Evolutionary conservation across 352 stramenopile species (phyloP).

Genomic region (Lagenidium giganteum): DNA sequence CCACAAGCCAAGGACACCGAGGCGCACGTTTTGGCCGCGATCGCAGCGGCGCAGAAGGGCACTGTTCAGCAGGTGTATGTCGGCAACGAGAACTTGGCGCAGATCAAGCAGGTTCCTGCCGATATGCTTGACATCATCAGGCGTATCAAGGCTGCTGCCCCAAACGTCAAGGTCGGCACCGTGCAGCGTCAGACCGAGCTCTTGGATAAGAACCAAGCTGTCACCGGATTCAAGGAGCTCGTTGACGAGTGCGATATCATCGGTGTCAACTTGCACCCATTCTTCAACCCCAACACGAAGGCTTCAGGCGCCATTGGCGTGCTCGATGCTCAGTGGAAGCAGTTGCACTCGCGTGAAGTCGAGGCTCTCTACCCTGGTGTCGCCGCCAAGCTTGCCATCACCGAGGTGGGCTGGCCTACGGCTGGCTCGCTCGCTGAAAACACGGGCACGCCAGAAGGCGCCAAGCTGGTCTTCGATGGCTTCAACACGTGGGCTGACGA

Average conservation of each 20-base stretch:
- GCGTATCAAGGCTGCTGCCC: constrained; percentile 25
- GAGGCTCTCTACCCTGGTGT: constrained; percentile 36
- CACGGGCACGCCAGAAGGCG: constrained; percentile 28
- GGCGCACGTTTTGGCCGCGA: constrained; percentile 27
- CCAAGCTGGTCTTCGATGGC: constrained; percentile 33
- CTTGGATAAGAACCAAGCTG: constrained; percentile 28
- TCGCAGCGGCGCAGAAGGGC: constrained; percentile 20
- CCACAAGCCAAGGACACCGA: no score
- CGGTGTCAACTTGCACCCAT: constrained; percentile 69
- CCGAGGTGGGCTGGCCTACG: constrained; percentile 61
- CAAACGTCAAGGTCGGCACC: constrained; percentile 30
- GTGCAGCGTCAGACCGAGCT: constrained; percentile 49
- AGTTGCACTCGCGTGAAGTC: constrained; percentile 25
- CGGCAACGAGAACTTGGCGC: constrained; percentile 53
- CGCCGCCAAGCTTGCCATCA: constrained; percentile 41
- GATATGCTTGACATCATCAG: constrained; percentile 38
- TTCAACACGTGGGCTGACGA: constrained; percentile 24
- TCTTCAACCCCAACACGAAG: constrained; percentile 35
- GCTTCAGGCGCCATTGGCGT: constrained; percentile 35
- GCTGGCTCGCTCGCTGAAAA: constrained; percentile 31
- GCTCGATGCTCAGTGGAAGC: constrained; percentile 35
- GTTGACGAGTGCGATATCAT: constrained; percentile 46
- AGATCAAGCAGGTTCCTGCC: constrained; percentile 20
- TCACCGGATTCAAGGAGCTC: constrained; percentile 35
- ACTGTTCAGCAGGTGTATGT: constrained; percentile 51